Evolutionary conservation across 1,284 basidiomycete genomes (phyloP).

Genomic region (Apiotrichum gamsii): DNA sequence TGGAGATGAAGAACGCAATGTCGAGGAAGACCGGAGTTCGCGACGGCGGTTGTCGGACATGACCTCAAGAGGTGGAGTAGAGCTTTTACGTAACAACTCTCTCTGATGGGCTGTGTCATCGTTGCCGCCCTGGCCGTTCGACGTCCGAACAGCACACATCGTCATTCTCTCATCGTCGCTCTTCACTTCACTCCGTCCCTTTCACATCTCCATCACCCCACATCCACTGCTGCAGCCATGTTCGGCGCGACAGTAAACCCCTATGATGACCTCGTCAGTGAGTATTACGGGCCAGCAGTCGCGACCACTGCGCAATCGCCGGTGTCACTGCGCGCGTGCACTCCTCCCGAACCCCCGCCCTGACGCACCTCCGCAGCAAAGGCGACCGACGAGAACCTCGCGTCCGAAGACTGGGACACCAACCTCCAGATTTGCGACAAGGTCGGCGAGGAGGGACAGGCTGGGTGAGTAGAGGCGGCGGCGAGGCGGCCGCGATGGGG

Average conservation of each 20-base stretch:
- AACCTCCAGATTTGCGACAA: slow-evolving; percentile 96
- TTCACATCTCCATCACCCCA: neutral
- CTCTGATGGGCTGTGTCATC: no score
- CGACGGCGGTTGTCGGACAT: no score
- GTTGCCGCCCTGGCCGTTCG: no score
- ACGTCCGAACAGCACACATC: no score
- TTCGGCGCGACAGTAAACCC: slow-evolving; percentile 57
- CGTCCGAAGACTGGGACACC: slow-evolving; percentile 91
- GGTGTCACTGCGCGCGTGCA: no score
- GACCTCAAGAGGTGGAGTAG: no score
- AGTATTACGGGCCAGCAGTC: slow-evolving; percentile 40
- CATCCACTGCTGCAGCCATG: slow-evolving; percentile 29
- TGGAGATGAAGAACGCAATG: no score
- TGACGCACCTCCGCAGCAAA: slow-evolving; percentile 60
- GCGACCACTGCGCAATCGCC: neutral
- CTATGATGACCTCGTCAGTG: slow-evolving; percentile 90
- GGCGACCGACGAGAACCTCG: slow-evolving; percentile 91
- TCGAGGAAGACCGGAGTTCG: no score
- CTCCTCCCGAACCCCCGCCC: neutral
- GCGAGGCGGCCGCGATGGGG: no score
- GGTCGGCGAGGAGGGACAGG: slow-evolving; percentile 76
- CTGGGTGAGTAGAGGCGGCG: slow-evolving; percentile 73
- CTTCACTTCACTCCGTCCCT: neutral
- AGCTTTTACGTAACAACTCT: no score
- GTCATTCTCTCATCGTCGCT: neutral